Evolutionary conservation across 805 yeast species (phyloP), one percentile per base, ranked within the genome.

Genomic region (Zygotorulaspora florentina): DNA sequence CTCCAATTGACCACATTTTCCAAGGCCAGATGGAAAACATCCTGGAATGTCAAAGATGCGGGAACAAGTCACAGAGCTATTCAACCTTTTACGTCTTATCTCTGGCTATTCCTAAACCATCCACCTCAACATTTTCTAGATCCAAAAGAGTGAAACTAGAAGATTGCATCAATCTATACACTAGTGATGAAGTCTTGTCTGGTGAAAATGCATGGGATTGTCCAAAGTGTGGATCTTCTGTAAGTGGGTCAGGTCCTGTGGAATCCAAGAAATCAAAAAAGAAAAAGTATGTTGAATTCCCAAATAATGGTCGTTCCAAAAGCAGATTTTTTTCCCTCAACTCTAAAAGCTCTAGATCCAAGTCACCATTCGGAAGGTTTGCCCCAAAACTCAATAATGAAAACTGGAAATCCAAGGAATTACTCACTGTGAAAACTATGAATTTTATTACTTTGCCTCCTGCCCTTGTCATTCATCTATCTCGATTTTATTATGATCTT

Each of bases 141-240:
- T 44, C 51, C n/a, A 66, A 67, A 39, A 66, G 65, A 40, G 64
- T 67, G 11, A 70, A 74, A 41, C 62, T 85, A 44, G 79, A 83
- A 38, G 87, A 84, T 46, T 79, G 89, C 53, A 75, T 85, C 35
- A 66, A 71, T 27, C 71, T 80, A 58, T 84, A 78, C 57, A 77
- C 85, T 0, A 70, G 73, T 43, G 81, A 80, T 47, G 95, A 85
- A 61, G 71, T 80, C 3, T 64, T 85, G 42, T 71, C 73, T 7
- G 84, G 87, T 20, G 90, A 82, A 6, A 85, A 85, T 65, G 87
- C 93, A 1, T 85, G 95, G 95, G 77, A 82, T 52, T 85, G 95
- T 68, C 90, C 93, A 7, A 77, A 79, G 44, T 85, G 95, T 67
- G 62, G 63, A 1, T 40, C 54, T 15, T 35, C 46, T 9, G 45